Evolutionary conservation across 129 eudicot genomes (phyloP).

Genomic region (Saussurea involucrata): DNA sequence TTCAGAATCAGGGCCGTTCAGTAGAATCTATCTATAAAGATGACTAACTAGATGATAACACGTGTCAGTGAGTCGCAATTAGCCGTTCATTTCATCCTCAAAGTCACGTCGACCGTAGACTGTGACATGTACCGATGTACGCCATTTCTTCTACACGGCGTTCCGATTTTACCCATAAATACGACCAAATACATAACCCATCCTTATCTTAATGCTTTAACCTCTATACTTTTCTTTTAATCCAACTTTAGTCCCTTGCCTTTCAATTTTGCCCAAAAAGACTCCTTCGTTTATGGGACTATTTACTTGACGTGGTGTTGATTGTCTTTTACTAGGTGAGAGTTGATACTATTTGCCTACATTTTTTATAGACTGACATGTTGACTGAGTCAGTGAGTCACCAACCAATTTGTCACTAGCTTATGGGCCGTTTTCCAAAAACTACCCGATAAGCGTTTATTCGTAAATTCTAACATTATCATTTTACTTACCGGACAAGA

Average conservation of each 20-base stretch:
- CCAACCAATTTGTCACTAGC: no score
- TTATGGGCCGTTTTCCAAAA: no score
- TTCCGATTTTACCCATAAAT: not conserved
- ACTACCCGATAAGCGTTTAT: no score
- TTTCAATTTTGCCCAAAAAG: not conserved
- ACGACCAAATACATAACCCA: constrained; percentile 16
- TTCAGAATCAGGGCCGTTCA: constrained; percentile 6
- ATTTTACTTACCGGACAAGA: no score
- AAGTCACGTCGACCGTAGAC: not conserved
- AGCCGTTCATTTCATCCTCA: constrained; percentile 6
- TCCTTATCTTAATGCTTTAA: not conserved
- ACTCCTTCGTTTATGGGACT: not conserved
- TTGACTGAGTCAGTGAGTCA: no score
- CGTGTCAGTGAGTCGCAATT: constrained; percentile 7
- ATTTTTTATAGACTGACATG: no score
- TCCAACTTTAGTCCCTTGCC: not conserved
- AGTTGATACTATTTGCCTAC: no score
- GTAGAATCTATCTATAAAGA: not conserved
- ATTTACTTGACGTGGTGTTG: not conserved
- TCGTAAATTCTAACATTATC: no score
- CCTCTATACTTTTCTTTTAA: not conserved
- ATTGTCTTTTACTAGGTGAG: not conserved
- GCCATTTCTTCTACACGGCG: not conserved
- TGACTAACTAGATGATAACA: not conserved
- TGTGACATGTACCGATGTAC: not conserved